These are phyloP conservation scores for Bifiguratus adelaidae DNA, from an alignment of 192 early-diverging fungal genomes.

Conservation along the genomic window DNA sequence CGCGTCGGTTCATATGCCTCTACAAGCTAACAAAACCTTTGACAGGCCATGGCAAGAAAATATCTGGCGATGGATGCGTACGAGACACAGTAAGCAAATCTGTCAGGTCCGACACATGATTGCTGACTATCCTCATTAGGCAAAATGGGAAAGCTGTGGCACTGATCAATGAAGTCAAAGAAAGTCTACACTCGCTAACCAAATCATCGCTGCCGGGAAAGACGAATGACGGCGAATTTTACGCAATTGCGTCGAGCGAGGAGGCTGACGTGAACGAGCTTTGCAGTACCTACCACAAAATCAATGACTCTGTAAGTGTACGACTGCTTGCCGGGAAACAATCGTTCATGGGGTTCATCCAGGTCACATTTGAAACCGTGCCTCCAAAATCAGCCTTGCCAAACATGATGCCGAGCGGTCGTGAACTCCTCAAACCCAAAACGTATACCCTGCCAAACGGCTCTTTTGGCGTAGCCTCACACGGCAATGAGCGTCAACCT, in stretches of 20 bases:
- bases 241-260: slow-evolving; percentile 31
- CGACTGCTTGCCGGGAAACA: background rate
- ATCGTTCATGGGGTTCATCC: background rate
- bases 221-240: slow-evolving; percentile 18
- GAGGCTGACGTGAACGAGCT: slow-evolving; percentile 30
- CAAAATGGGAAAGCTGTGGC: slow-evolving; percentile 43
- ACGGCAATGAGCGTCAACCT: background rate
- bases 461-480: slow-evolving; percentile 23
- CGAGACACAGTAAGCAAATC: slow-evolving; percentile 36
- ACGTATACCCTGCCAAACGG: slow-evolving; percentile 25
- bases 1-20: background rate
- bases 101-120: background rate
- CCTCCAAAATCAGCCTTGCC: slow-evolving; percentile 32
- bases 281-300: slow-evolving; percentile 22
- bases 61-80: slow-evolving; percentile 44
- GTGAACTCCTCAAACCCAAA: slow-evolving; percentile 30
- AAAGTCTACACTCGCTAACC: slow-evolving; percentile 25
- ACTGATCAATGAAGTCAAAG: slow-evolving; percentile 33
- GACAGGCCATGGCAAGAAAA: slow-evolving; percentile 36
- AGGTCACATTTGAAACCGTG: slow-evolving; percentile 36
- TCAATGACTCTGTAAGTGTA: slow-evolving; percentile 40
- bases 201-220: slow-evolving; percentile 28
- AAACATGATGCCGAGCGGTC: slow-evolving; percentile 38
- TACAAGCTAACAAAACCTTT: background rate
- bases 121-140: slow-evolving; percentile 10